Evolutionary conservation across 768 basidiomycete genomes (phyloP), one percentile per base, ranked within the genome.

Genomic region (Goffeauzyma gilvescens): DNA sequence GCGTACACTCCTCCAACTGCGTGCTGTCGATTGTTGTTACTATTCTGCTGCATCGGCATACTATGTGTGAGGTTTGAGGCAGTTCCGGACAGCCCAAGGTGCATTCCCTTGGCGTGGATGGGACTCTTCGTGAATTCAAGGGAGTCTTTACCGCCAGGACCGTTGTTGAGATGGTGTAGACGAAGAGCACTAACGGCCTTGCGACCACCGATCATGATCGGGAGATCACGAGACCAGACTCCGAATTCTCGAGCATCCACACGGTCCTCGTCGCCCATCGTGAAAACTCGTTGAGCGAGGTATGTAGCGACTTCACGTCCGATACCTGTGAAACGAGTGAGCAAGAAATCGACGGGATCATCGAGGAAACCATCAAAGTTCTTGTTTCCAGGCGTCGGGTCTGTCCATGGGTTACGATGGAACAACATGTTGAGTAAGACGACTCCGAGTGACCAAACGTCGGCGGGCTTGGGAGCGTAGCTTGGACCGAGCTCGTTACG

Each of bases 341-440:
- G 74, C 66, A 98, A 81, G 66, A 95, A 98, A 30, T 70, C 70
- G 66, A 79, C 71, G 23, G 84, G 84, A 49, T 81, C 73, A 45
- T 71, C 71, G 52, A 75, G 75, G 68, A 78, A 96, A 18, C 74
- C 68, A 51, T 75, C 73, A 63, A 95, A 98, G 34, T 60, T 65
- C 62, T 81, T 81, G 50, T 73, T 74, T 53, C 78, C 81, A 49
- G 78, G 72, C 24, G 78, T 73, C 1, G 90, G 90, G 60, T 96
- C 90, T 33, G 82, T 82, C 93, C 93, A 98, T 21, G 90, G 90
- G 64, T 95, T 95, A 67, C 73, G 82, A 66, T 98, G 93, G 67
- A 95, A 98, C 61, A 96, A 71, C 84, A 96, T 89, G 65, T 98
- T 98, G 72, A 98, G 84, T 55, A 98, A 75, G 51, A 98, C 93